Evolutionary conservation across 1,284 basidiomycete genomes (phyloP).

Genomic region (Irpex rosettiformis): DNA sequence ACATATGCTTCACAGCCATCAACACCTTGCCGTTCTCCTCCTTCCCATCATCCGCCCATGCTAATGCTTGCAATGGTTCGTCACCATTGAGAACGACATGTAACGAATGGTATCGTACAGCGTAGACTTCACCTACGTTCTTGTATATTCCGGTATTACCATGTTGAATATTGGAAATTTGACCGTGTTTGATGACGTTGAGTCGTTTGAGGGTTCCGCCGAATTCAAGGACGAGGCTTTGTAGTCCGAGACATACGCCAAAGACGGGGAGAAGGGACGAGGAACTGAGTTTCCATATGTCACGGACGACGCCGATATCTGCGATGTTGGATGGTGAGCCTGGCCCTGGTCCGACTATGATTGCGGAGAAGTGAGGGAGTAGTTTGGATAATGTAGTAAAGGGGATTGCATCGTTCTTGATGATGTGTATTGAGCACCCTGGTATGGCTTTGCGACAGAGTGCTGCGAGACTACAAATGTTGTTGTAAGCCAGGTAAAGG

Average conservation of each 20-base stretch:
- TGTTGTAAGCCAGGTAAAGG: conserved; percentile 5
- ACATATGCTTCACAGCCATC: conserved; percentile 67
- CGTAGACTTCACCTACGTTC: conserved; percentile 55
- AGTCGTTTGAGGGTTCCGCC: conserved; percentile 60
- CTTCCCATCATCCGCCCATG: conserved; percentile 62
- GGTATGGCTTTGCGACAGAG: conserved; percentile 60
- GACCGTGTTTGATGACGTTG: conserved; percentile 76
- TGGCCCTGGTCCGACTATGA: conserved; percentile 78
- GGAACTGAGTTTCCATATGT: conserved; percentile 61
- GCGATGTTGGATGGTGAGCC: conserved; percentile 64
- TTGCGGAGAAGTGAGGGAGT: conserved; percentile 59
- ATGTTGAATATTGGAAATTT: conserved; percentile 67
- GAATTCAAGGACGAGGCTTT: conserved; percentile 80
- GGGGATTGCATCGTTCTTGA: conserved; percentile 65
- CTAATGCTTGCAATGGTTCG: conserved; percentile 56
- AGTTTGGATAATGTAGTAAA: conserved; percentile 46
- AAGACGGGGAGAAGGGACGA: conserved; percentile 67
- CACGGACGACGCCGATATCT: conserved; percentile 65
- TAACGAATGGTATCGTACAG: conserved; percentile 86
- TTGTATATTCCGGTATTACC: conserved; percentile 58
- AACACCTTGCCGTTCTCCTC: conserved; percentile 60
- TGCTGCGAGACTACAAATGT: conserved; percentile 51
- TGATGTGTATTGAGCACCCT: conserved; percentile 56
- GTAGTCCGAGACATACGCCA: conserved; percentile 90
- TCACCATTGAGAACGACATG: conserved; percentile 46